A percentile compares a stretch with the other conserved stretches of the same genome.
These are phyloP conservation scores for Phytomonas francai DNA, from an alignment of 208 protist genomes.

Conservation along the genomic window DNA sequence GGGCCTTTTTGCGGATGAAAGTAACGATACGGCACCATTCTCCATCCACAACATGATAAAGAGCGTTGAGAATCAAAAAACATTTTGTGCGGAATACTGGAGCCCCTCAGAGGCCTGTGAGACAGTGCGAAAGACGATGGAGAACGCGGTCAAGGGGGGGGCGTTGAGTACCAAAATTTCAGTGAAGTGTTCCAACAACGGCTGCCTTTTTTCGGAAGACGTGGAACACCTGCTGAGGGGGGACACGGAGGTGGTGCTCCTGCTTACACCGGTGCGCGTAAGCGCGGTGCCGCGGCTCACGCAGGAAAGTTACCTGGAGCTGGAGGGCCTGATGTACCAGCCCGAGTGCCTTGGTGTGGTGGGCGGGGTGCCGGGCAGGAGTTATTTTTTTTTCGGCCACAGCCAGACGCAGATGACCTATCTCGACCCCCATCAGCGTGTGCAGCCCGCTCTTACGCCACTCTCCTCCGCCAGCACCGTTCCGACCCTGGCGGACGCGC, in stretches of 20 bases:
- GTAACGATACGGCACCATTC: conserved; percentile 32
- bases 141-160: conserved; percentile 20
- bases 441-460: conserved; percentile 24
- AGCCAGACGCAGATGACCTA: conserved; percentile 51
- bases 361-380: conserved; percentile 48
- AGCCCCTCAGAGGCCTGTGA: conserved; percentile 63
- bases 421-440: conserved; percentile 64
- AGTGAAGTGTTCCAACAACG: conserved; percentile 36
- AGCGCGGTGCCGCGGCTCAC: conserved; percentile 26
- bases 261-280: conserved; percentile 51
- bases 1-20: conserved; percentile 40
- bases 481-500: conserved; percentile 29
- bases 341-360: conserved; percentile 55
- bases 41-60: conserved; percentile 63
- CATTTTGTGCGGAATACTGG: conserved; percentile 66
- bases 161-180: conserved; percentile 27
- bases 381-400: conserved; percentile 73
- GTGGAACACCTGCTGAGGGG: conserved; percentile 20
- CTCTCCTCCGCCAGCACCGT: conserved; percentile 13
- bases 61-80: conserved; percentile 17
- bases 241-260: conserved; percentile 34
- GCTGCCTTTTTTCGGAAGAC: conserved; percentile 35
- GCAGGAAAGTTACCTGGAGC: conserved; percentile 43
- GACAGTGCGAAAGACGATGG: conserved; percentile 43
- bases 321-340: conserved; percentile 49